Conservation (phyloP, 371 early-diverging fungal species). For the Batkoa obscura region DNA sequence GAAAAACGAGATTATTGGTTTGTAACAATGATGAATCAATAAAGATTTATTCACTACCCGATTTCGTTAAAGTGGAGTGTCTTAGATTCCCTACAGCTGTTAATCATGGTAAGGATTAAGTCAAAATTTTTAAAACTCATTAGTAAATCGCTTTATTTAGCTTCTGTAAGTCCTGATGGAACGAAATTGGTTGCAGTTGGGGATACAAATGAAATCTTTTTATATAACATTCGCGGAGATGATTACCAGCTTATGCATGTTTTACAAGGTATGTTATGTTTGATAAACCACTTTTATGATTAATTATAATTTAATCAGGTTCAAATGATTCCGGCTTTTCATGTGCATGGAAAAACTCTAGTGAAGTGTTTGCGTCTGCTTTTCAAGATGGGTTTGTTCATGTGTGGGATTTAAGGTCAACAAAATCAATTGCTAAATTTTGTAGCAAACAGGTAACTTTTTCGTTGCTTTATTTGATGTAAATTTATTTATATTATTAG, state of each 20-base stretch:
- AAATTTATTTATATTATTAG: slow-evolving; percentile 3
- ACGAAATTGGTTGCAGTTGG: slow-evolving; percentile 67
- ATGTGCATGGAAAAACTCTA: slow-evolving; percentile 59
- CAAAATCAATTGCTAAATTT: slow-evolving; percentile 22
- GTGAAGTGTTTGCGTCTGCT: slow-evolving; percentile 56
- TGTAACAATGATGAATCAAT: slow-evolving; percentile 90
- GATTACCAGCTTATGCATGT: slow-evolving; percentile 39
- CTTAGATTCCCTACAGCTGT: slow-evolving; percentile 64
- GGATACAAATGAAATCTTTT: slow-evolving; percentile 63
- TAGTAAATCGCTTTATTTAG: slow-evolving; percentile 12
- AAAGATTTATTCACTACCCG: slow-evolving; percentile 64
- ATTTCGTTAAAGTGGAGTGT: slow-evolving; percentile 36
- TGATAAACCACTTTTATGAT: neutral
- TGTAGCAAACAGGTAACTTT: slow-evolving; percentile 18
- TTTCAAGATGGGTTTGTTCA: slow-evolving; percentile 63
- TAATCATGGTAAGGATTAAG: slow-evolving; percentile 35
- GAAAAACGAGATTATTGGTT: slow-evolving; percentile 48
- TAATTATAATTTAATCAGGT: slow-evolving; percentile 6
- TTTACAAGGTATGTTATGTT: slow-evolving; percentile 24
- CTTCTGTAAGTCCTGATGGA: slow-evolving; percentile 67
- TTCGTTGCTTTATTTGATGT: neutral
- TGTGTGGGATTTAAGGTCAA: slow-evolving; percentile 54
- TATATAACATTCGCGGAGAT: slow-evolving; percentile 44
- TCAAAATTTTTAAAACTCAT: neutral
- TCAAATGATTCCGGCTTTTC: slow-evolving; percentile 41